Evolutionary conservation across 352 stramenopile genomes (phyloP), one percentile per base, ranked within the genome.

Genomic region (Pythium volutum): DNA sequence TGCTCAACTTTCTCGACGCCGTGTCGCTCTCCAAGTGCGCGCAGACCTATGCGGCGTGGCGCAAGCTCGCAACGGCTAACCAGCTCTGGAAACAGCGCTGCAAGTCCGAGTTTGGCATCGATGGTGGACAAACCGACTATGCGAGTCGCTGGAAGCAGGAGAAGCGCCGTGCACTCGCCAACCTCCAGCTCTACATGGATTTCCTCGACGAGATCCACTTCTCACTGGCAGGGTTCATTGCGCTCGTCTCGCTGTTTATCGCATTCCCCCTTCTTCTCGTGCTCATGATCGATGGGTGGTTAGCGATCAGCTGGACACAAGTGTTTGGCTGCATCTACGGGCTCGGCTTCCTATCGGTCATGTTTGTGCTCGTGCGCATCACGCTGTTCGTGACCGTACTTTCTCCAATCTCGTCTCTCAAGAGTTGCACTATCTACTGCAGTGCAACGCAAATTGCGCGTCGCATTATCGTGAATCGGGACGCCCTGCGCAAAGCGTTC

Each of bases 161-260:
- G 49, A 55, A 47, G 46, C 49, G 48, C 20, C 55, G 29, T 7
- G 50, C 49, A 9, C 26, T 64, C 8, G 56, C 39, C 33, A 69
- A 66, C n/a, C 34, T 69, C 16, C 41, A 60, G 43, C 56, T 69
- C 34, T 69, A 62, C 43, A n/a, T 69, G 10, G 43, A 57, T 16
- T 69, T 66, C 47, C 42, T 65, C 48, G 62, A 69, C 56, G 62
- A 69, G 36, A 61, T 69, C 31, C 62, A 41, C 51, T 62, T 69
- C 25, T 48, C 62, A 33, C 43, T 65, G 20, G 42, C 41, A 8
- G 51, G 6, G 9, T 60, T 60, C 26, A 62, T 60, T 25, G 42
- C 55, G 14, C 41, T 69, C 1, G 49, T 61, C 3, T 61, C 55
- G 9, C 14, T 57, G 0, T 65, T 48, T 34, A 48, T 36, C 25